Conservation (phyloP, 495 filamentous ascomycete species). For the Thermochaetoides thermophila region DNA sequence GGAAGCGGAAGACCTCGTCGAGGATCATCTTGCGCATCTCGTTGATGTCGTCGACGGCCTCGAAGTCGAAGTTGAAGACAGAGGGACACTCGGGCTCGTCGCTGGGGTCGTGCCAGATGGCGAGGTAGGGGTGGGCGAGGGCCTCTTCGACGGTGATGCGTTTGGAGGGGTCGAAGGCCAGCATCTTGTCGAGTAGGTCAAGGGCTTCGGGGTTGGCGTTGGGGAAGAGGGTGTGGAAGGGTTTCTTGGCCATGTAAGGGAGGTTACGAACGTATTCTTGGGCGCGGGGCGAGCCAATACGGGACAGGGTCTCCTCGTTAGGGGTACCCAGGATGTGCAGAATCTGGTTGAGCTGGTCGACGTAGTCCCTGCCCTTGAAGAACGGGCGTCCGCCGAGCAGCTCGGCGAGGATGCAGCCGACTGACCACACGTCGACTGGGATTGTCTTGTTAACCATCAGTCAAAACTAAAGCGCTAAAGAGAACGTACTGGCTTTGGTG, state of each 20-base stretch:
- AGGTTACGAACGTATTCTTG: constrained; percentile 98
- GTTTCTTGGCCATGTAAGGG: constrained; percentile 85
- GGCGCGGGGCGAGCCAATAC: constrained; percentile 88
- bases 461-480: too few relatives aligned
- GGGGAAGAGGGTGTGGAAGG: constrained; percentile 78
- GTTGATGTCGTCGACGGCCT: constrained; percentile 78
- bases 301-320: constrained; percentile 82
- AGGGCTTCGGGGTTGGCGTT: constrained; percentile 93
- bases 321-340: constrained; percentile 95
- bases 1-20: constrained; percentile 76
- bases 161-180: constrained; percentile 85
- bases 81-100: constrained; percentile 88
- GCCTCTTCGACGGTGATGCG: constrained; percentile 89
- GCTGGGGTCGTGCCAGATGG: constrained; percentile 95
- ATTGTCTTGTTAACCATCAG: not conserved
- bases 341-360: constrained; percentile 98
- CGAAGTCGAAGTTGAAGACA: constrained; percentile 96
- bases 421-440: constrained; percentile 94
- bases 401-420: constrained; percentile 94
- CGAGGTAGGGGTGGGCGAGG: constrained; percentile 86
- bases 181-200: constrained; percentile 88
- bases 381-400: constrained; percentile 91
- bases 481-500: constrained; percentile 88
- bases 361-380: constrained; percentile 98
- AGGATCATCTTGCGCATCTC: constrained; percentile 98